Percentiles rank a stretch among this genome's conserved stretches.
These are phyloP conservation scores for Amanita pseudoporphyria DNA, from an alignment of 768 basidiomycete genomes.

Conservation along the genomic window DNA sequence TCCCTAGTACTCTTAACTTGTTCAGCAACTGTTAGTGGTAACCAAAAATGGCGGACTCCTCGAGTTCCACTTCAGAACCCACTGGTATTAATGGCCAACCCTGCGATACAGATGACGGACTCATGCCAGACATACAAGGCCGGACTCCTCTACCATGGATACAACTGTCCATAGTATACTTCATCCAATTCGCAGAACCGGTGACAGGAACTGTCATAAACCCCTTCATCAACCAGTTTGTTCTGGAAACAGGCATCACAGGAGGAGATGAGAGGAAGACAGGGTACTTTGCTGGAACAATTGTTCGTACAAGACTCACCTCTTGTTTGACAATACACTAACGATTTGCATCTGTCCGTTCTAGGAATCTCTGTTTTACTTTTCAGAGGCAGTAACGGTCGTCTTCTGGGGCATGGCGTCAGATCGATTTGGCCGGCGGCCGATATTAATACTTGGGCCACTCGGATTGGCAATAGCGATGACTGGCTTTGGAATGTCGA, in stretches of 20 bases:
- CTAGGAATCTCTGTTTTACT: conserved; percentile 37
- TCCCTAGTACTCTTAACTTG: no score
- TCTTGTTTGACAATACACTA: not conserved
- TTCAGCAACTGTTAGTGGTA: no score
- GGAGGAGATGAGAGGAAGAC: conserved; percentile 26
- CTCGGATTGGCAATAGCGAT: conserved; percentile 31
- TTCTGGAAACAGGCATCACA: conserved; percentile 25
- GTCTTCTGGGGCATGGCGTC: conserved; percentile 36
- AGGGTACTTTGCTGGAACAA: conserved; percentile 32
- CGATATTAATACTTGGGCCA: conserved; percentile 33
- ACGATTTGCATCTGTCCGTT: not conserved
- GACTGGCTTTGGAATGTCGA: conserved; percentile 32
- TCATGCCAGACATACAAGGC: no score
- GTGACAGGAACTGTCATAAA: conserved; percentile 28
- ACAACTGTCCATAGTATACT: conserved; percentile 21
- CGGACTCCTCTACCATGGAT: conserved; percentile 22
- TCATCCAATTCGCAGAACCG: conserved; percentile 26
- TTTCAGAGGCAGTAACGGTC: conserved; percentile 33
- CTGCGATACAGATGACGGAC: no score
- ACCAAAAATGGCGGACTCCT: no score
- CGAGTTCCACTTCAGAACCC: no score
- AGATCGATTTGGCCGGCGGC: conserved; percentile 32
- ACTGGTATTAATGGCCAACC: no score
- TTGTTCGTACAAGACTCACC: conserved; percentile 19
- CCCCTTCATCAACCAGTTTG: conserved; percentile 29